phyloP scores from a whole-genome alignment of 2,329 filamentous ascomycete species.

The Coniella vitis region DNA sequence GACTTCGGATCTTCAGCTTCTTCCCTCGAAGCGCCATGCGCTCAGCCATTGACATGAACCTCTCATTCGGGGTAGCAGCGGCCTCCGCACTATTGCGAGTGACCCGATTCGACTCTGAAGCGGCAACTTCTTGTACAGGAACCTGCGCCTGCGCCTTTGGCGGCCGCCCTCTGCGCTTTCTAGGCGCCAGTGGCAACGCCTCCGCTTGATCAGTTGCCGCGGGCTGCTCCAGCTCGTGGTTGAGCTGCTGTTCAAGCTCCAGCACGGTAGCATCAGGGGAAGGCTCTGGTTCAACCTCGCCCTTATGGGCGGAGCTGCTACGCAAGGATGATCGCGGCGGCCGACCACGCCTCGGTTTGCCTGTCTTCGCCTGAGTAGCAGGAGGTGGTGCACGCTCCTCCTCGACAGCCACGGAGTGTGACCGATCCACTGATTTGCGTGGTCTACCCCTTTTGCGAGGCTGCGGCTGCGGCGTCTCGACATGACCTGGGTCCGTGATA shows the following conservation, averaged over 20 bases:
- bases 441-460: conserved; percentile 18
- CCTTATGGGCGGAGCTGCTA: conserved; percentile 1
- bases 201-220: neutral
- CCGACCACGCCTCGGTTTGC: conserved; percentile 11
- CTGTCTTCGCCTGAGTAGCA: conserved; percentile 12
- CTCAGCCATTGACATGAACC: conserved; percentile 50
- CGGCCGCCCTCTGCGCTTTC: conserved; percentile 29
- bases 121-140: conserved; percentile 4
- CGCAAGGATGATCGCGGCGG: conserved; percentile 17
- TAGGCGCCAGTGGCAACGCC: neutral
- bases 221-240: conserved; percentile 23
- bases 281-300: conserved; percentile 13
- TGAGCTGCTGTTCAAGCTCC: conserved; percentile 30
- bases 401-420: no score
- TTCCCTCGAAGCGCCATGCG: conserved; percentile 48
- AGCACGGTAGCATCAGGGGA: conserved; percentile 20
- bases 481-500: conserved; percentile 17
- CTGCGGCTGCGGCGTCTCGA: neutral
- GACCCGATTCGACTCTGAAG: neutral
- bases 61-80: conserved; percentile 17
- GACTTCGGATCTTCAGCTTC: conserved; percentile 43
- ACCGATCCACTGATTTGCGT: conserved; percentile 18
- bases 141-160: conserved; percentile 17
- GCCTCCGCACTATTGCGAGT: conserved; percentile 1
- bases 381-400: conserved; percentile 10